Conservation (phyloP, 176 grass and related monocot species). For the Aegilops sharonensis region DNA sequence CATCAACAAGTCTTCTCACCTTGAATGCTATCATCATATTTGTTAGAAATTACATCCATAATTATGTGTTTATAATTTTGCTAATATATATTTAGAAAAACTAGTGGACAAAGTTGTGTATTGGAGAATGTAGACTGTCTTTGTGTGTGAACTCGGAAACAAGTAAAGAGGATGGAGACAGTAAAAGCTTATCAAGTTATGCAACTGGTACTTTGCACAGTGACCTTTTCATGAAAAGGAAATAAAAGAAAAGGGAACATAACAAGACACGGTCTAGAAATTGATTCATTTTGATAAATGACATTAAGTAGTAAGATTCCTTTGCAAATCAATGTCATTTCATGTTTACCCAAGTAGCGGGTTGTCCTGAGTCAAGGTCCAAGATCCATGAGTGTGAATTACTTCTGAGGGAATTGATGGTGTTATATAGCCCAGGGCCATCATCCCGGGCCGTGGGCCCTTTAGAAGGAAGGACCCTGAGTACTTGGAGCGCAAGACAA, state of each 20-base stretch:
- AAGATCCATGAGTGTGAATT: background rate
- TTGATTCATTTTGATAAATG: background rate
- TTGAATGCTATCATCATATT: background rate
- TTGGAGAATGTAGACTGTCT: background rate
- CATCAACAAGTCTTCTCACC: background rate
- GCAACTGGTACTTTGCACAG: background rate
- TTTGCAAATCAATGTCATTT: background rate
- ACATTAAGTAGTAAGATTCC: slow-evolving; percentile 1
- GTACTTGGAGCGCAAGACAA: no score
- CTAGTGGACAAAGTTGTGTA: slow-evolving; percentile 1
- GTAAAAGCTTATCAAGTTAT: background rate
- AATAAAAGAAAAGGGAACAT: background rate
- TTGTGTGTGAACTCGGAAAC: background rate
- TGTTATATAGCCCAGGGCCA: no score
- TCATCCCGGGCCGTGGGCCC: no score
- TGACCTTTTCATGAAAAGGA: background rate
- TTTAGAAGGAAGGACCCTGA: no score
- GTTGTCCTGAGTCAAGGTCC: background rate
- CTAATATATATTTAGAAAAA: background rate
- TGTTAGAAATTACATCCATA: background rate
- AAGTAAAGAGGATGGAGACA: slow-evolving; percentile 12
- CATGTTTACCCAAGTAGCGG: background rate
- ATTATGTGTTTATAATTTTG: slow-evolving; percentile 3
- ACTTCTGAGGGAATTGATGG: background rate
- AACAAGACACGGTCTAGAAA: background rate